phyloP scores from a whole-genome alignment of 2,329 filamentous ascomycete genomes.

The Mycosphaerella sp. region DNA sequence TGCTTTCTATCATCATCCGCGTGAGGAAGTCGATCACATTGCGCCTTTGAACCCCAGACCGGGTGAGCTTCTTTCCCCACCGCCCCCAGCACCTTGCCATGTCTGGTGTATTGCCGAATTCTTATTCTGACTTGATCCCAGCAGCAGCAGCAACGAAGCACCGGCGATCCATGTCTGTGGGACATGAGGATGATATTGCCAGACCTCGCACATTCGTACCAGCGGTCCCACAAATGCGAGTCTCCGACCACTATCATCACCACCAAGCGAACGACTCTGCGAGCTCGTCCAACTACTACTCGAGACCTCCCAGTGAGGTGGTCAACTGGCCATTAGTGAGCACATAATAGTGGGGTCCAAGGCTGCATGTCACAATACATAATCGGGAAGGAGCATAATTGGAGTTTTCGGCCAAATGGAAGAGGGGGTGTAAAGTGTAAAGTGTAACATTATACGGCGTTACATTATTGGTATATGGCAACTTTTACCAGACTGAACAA shows the following conservation, averaged over 20 bases:
- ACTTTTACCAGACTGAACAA: no score
- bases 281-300: not conserved
- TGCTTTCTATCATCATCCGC: no score
- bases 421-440: no score
- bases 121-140: not conserved
- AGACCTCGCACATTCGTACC: not conserved
- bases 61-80: not conserved
- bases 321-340: slow-evolving; percentile 6
- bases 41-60: not conserved
- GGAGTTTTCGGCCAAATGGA: no score
- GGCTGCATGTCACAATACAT: no score
- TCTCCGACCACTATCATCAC: not conserved
- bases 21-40: not conserved
- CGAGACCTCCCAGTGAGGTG: not conserved
- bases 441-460: no score
- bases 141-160: not conserved
- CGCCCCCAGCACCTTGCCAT: not conserved
- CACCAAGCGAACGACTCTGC: slow-evolving; percentile 2
- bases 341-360: not conserved
- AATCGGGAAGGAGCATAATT: no score
- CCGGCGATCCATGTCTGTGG: not conserved
- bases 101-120: not conserved
- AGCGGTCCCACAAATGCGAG: not conserved
- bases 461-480: no score
- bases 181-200: not conserved